These are phyloP conservation scores for Fusarium equiseti DNA, from an alignment of 2,329 filamentous ascomycete species.

Conservation along the genomic window DNA sequence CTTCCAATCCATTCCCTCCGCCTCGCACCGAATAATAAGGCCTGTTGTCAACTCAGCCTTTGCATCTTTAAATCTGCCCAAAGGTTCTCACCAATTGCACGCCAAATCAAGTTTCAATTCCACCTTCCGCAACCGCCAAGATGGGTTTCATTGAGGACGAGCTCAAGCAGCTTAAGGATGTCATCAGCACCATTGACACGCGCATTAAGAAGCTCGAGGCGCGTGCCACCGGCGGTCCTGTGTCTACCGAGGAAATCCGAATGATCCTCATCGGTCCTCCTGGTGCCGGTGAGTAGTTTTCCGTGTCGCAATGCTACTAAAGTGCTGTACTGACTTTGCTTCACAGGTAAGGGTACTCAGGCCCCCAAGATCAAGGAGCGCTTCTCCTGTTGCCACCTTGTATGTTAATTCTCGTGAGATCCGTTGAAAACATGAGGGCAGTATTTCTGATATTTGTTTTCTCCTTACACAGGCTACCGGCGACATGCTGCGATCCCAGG, in stretches of 20 bases:
- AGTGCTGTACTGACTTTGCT: slow-evolving; percentile 36
- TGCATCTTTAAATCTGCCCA: slow-evolving; percentile 26
- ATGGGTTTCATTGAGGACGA: slow-evolving; percentile 93
- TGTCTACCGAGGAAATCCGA: slow-evolving; percentile 76
- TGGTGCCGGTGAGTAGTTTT: slow-evolving; percentile 81
- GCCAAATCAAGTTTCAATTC: slow-evolving; percentile 36
- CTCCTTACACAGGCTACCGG: slow-evolving; percentile 80
- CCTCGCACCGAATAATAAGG: slow-evolving; percentile 30
- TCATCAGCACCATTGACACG: slow-evolving; percentile 85
- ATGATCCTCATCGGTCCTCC: slow-evolving; percentile 99
- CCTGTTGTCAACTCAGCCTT: slow-evolving; percentile 19
- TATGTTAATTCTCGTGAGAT: slow-evolving; percentile 61
- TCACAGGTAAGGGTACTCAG: slow-evolving; percentile 95
- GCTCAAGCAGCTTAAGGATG: slow-evolving; percentile 85
- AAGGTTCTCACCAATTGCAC: slow-evolving; percentile 32
- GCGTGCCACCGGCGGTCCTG: slow-evolving; percentile 69
- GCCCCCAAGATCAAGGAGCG: slow-evolving; percentile 98
- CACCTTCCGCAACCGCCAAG: slow-evolving; percentile 55
- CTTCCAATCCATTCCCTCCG: slow-evolving; percentile 21
- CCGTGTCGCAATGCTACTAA: slow-evolving; percentile 7
- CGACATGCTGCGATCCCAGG: slow-evolving; percentile 98
- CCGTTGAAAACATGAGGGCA: background rate
- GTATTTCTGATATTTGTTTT: slow-evolving; percentile 32
- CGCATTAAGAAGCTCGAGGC: slow-evolving; percentile 88
- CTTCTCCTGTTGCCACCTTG: slow-evolving; percentile 96